Conservation (phyloP, 805 yeast genomes). For the Kodamaea jinghongensis region DNA sequence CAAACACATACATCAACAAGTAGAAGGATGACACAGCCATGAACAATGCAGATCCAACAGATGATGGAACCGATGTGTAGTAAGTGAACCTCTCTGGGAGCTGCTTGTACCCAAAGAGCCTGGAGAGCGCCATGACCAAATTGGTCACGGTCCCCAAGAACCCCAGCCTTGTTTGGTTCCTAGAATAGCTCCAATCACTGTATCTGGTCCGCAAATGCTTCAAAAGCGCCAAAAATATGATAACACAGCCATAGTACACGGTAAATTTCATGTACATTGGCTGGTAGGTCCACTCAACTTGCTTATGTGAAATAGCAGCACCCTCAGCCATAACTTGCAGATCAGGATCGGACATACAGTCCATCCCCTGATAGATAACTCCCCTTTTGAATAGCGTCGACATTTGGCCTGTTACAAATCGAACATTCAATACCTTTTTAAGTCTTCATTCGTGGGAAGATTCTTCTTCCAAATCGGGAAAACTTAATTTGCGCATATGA, state of each 20-base stretch:
- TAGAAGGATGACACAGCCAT: slow-evolving; percentile 34
- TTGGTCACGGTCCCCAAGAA: slow-evolving; percentile 20
- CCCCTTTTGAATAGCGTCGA: slow-evolving; percentile 11
- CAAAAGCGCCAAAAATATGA: slow-evolving; percentile 30
- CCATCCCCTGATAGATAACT: slow-evolving; percentile 33
- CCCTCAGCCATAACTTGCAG: slow-evolving; percentile 20
- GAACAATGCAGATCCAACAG: slow-evolving; percentile 37
- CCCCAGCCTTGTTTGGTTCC: slow-evolving; percentile 7
- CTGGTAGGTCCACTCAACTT: slow-evolving; percentile 26
- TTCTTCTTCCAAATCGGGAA: too few species aligned
- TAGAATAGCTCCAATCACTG: slow-evolving; percentile 22
- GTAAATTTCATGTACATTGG: slow-evolving; percentile 36
- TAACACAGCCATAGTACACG: slow-evolving; percentile 39
- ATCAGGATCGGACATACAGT: slow-evolving; percentile 35
- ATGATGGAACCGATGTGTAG: slow-evolving; percentile 32
- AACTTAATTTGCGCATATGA: too few species aligned
- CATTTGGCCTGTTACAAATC: slow-evolving; percentile 2
- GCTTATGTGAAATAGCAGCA: slow-evolving; percentile 26
- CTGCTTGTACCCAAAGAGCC: slow-evolving; percentile 35
- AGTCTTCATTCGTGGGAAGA: too few species aligned
- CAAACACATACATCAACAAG: slow-evolving; percentile 35
- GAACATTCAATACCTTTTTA: background rate
- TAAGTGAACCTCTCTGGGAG: slow-evolving; percentile 22
- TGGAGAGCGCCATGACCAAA: slow-evolving; percentile 30
- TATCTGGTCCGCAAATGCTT: slow-evolving; percentile 30